These are phyloP conservation scores for Cercophora samala DNA, from an alignment of 495 filamentous ascomycete species.

Conservation along the genomic window DNA sequence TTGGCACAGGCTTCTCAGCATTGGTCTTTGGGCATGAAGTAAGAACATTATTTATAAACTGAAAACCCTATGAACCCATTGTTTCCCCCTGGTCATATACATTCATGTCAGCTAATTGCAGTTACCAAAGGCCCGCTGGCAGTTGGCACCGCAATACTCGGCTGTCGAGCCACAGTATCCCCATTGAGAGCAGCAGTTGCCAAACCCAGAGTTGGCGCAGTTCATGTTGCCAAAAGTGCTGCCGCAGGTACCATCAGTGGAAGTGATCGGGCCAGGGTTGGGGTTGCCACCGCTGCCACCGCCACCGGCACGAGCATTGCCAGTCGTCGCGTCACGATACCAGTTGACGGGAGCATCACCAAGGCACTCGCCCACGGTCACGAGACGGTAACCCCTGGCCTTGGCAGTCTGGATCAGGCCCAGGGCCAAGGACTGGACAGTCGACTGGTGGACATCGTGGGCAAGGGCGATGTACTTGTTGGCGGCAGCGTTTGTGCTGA, in stretches of 20 bases:
- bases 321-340: conserved; percentile 35
- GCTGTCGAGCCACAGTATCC: conserved; percentile 29
- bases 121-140: conserved; percentile 23
- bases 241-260: conserved; percentile 25
- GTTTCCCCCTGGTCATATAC: background rate
- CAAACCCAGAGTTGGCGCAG: conserved; percentile 22
- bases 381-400: conserved; percentile 46
- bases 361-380: conserved; percentile 42
- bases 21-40: background rate
- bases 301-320: conserved; percentile 10
- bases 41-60: background rate
- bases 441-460: conserved; percentile 65
- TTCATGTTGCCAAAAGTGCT: conserved; percentile 18
- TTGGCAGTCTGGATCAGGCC: conserved; percentile 55
- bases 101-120: conserved; percentile 10
- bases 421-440: conserved; percentile 58
- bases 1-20: too few species aligned
- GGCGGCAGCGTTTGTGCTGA: conserved; percentile 28
- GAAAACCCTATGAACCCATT: background rate
- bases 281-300: conserved; percentile 5
- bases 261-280: conserved; percentile 9
- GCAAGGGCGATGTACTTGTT: conserved; percentile 43
- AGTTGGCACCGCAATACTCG: conserved; percentile 23
- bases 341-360: conserved; percentile 39
- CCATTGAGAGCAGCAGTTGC: conserved; percentile 27